Base-by-base conservation (phyloP, 768 basidiomycete species). In the Obba rivulosa region DNA sequence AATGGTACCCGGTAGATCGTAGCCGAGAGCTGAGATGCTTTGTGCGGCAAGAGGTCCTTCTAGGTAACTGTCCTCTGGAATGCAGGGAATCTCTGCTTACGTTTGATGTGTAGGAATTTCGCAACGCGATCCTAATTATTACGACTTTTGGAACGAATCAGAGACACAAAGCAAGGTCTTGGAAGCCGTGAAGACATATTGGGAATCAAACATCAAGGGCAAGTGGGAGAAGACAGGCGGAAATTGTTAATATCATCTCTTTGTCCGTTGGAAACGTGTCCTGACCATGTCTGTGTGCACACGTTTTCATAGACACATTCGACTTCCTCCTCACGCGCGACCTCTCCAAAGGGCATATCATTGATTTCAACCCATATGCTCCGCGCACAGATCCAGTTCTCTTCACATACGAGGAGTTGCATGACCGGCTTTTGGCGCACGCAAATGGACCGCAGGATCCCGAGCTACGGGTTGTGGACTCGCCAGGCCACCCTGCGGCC, bases 321-420 rank as follows among this genome's bases (percentile, higher is more conserved):
- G 94, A 98, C 62, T 66, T 96, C 40, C 78, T 94, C 51, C 77
- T 97, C 31, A 92, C 91, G 2, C 83, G 91, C 23, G 83, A 92
- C 62, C 73, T 91, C 31, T 65, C 76, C 2, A 75, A 80, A 10
- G 88, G 81, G 14, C 87, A 92, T 65, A 73, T 98, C 56, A 63
- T 98, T 59, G 95, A 97, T 63, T 92, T 97, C 67, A 92, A 92
- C 55, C 91, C 92, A 0, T 96, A 86, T 59, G 78, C 84, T 10
- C 78, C 82, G 3, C 81, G 79, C 34, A 96, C 95, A n/a, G 93
- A 97, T 57, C 64, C 92, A 0, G 77, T 95, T 0, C 72, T 96
- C 16, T 97, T 95, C 68, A 78, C 77, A 1, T 97, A 91, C 61
- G 76, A 84, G 40, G 86, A 92, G 22, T 78, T 97, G 0, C 66